These are phyloP conservation scores for Umbelopsis sp. DNA, from an alignment of 192 early-diverging fungal species.

Conservation along the genomic window DNA sequence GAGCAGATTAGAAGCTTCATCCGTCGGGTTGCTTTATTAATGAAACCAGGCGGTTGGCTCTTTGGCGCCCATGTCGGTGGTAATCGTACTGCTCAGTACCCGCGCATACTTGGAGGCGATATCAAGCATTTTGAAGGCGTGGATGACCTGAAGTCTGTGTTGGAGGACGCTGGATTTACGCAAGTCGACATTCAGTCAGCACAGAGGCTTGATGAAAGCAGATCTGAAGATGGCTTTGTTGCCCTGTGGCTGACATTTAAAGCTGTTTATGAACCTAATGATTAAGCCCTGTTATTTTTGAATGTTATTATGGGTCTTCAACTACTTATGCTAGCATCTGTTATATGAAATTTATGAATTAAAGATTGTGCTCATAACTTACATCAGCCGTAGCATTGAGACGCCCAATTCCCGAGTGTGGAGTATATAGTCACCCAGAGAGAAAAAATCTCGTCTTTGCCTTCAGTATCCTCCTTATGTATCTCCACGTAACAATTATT, in stretches of 20 bases:
- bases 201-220: neutral
- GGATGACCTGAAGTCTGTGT: neutral
- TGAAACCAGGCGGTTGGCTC: conserved; percentile 23
- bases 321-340: neutral
- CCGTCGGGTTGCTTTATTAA: neutral
- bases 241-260: conserved; percentile 1
- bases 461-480: too few relatives aligned
- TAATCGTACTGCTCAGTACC: neutral
- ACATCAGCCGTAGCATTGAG: too few relatives aligned
- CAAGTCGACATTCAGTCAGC: neutral
- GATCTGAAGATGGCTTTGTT: neutral
- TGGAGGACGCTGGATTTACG: neutral
- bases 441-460: too few relatives aligned
- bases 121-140: neutral
- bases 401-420: too few relatives aligned
- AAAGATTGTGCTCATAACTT: too few relatives aligned
- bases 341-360: too few relatives aligned
- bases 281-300: neutral
- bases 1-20: conserved; percentile 10
- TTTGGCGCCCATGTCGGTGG: conserved; percentile 23
- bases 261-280: neutral
- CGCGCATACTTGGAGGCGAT: neutral
- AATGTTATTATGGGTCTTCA: neutral
- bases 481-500: too few relatives aligned
- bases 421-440: too few relatives aligned